A percentile compares a stretch with the other conserved stretches of the same genome.
Evolutionary conservation across 1,284 basidiomycete genomes (phyloP).

Genomic region (Apiotrichum akiyoshidainum): DNA sequence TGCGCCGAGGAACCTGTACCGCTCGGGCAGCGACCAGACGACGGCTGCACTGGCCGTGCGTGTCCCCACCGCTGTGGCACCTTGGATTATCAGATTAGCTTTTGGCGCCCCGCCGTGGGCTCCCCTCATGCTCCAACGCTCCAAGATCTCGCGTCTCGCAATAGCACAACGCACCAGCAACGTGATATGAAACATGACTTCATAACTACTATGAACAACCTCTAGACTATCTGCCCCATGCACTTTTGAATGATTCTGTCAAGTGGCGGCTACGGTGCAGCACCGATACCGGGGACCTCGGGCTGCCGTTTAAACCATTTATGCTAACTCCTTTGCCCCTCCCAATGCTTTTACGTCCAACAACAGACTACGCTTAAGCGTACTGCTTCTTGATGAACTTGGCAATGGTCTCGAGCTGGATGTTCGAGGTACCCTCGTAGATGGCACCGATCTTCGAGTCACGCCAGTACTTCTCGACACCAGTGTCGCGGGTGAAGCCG

Average conservation of each 20-base stretch:
- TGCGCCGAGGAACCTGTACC: too few relatives aligned
- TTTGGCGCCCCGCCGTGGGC: background rate
- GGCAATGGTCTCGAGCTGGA: conserved; percentile 94
- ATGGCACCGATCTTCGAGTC: conserved; percentile 95
- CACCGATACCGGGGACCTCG: too few relatives aligned
- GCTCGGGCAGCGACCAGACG: too few relatives aligned
- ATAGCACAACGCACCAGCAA: background rate
- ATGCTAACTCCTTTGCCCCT: background rate
- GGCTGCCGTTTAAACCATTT: too few relatives aligned
- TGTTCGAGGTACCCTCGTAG: conserved; percentile 94
- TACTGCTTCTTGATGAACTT: conserved; percentile 62
- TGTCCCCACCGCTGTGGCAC: too few relatives aligned
- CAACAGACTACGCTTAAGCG: conserved; percentile 13
- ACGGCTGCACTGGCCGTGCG: too few relatives aligned
- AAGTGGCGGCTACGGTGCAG: too few relatives aligned
- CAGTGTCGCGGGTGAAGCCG: conserved; percentile 90
- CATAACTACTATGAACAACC: conserved; percentile 9
- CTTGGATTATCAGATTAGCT: too few relatives aligned
- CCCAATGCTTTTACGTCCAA: background rate
- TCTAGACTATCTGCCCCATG: conserved; percentile 3
- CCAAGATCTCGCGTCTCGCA: background rate
- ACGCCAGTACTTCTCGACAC: conserved; percentile 90
- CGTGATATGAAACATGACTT: conserved; percentile 6
- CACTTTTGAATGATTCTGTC: conserved; percentile 3
- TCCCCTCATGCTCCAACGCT: background rate